Conservation (phyloP, 257 asterid genomes). For the Solanum bukasovii region DNA sequence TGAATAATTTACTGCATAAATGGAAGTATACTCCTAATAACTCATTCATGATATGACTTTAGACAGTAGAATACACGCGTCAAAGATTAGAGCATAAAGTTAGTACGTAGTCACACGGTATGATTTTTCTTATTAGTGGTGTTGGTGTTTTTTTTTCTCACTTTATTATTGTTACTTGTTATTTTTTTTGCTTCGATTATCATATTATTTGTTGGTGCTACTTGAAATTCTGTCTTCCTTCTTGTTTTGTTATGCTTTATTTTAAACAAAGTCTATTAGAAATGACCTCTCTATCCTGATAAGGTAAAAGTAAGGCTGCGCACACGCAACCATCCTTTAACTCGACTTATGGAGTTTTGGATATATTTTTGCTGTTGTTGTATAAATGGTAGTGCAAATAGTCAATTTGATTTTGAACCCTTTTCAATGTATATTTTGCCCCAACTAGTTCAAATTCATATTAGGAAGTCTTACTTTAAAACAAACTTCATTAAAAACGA, state of each 20-base stretch:
- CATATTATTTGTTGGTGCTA: neutral
- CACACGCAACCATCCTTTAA: accelerated
- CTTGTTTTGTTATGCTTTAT: neutral
- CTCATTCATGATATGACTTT: neutral
- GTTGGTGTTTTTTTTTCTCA: neutral
- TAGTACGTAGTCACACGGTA: accelerated
- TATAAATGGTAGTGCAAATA: neutral
- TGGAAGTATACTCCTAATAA: neutral
- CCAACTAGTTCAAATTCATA: neutral
- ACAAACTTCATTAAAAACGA: neutral
- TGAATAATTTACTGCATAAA: neutral
- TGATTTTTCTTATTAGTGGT: neutral
- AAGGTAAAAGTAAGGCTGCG: neutral
- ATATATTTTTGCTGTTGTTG: too few relatives aligned
- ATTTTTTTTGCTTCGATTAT: neutral
- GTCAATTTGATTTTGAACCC: neutral
- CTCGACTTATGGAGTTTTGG: neutral
- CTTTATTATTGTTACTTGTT: neutral
- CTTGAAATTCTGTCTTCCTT: neutral
- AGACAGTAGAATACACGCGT: neutral
- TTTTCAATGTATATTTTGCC: neutral
- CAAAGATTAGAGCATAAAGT: accelerated
- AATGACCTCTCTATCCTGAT: too few relatives aligned
- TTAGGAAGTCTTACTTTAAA: neutral
- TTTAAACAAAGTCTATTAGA: neutral